Evolutionary conservation across 345 rosid genomes (phyloP), one percentile per base, ranked within the genome.

Genomic region (Balakata baccata): DNA sequence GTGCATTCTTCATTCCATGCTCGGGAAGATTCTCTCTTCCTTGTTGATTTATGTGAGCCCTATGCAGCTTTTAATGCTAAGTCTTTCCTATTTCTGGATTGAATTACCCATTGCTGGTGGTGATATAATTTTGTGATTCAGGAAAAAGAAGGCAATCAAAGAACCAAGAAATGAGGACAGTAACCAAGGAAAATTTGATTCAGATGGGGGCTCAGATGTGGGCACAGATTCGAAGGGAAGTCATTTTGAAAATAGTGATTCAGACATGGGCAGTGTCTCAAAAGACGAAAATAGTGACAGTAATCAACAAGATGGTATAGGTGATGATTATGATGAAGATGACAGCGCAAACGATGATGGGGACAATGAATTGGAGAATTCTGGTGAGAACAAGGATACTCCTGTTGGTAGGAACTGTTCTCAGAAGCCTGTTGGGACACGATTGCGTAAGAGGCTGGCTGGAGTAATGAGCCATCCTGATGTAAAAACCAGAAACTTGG

Each of bases 401-500:
- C 39, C 11, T 43, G 60, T 57, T 50, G 68, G 62, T 9, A 69
- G 16, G 38, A 74, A 76, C 20, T 58, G 46, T 64, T 64, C 22
- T 58, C 47, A 57, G 63, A 85, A 81, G 65, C 74, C 76, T 0
- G 22, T 49, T 60, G 81, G 83, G 70, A 70, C 74, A 0, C 74
- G 76, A 37, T 53, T 75, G 78, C 83, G 84, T 63, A 65, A 59
- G 60, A 83, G 86, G 72, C 69, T 81, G 70, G 80, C 86, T 34
- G 82, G 81, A 69, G 76, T 9, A 43, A 53, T 75, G 65, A 49
- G 46, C 66, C 78, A 68, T 68, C 76, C 71, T 50, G 83, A 3
- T 29, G 61, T 25, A 47, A 81, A 83, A 80, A 77, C 77, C 18
- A 67, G 75, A 74, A 83, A 68, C 75, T 50, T 75, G 71, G 78